Percentiles rank a stretch among this genome's conserved stretches.
Evolutionary conservation across 1,139 yeast genomes (phyloP).

Genomic region (Scheffersomyces segobiensis): DNA sequence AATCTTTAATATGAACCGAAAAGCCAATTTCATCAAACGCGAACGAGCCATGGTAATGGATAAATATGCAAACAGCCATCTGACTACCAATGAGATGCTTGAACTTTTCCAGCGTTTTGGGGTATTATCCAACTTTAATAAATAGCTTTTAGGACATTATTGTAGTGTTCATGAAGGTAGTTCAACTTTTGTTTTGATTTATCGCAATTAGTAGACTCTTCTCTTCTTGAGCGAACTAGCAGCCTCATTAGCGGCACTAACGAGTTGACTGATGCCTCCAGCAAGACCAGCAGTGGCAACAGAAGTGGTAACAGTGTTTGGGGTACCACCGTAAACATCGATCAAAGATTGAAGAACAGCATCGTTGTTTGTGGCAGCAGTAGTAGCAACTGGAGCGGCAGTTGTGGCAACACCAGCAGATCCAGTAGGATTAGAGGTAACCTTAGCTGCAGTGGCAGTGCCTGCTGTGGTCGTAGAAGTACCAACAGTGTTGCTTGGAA

Average conservation of each 20-base stretch:
- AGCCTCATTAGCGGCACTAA: conserved; percentile 17
- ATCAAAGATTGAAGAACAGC: conserved; percentile 3
- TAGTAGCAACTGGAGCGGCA: conserved; percentile 7
- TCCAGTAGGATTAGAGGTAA: conserved; percentile 9
- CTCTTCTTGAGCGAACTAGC: conserved; percentile 13
- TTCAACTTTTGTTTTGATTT: not conserved
- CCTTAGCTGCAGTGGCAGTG: conserved; percentile 15
- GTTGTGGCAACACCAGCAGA: conserved; percentile 12
- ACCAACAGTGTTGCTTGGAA: conserved; percentile 8
- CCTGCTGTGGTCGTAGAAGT: conserved; percentile 14
- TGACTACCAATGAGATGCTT: not conserved
- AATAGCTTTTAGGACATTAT: not conserved
- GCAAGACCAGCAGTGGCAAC: conserved; percentile 10
- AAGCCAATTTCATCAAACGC: not conserved
- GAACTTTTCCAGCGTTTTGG: not conserved
- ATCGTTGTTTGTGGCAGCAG: conserved; percentile 5
- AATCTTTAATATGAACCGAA: not conserved
- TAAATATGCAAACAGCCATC: not conserved
- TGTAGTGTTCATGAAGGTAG: not conserved
- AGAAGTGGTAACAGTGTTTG: conserved; percentile 11
- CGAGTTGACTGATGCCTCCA: conserved; percentile 13
- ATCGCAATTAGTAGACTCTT: conserved; percentile 17
- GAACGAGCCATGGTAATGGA: not conserved
- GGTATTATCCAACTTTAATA: not conserved
- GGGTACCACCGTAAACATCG: conserved; percentile 8